phyloP scores from a whole-genome alignment of 352 stramenopile genomes.

The Phytopythium vexans region DNA sequence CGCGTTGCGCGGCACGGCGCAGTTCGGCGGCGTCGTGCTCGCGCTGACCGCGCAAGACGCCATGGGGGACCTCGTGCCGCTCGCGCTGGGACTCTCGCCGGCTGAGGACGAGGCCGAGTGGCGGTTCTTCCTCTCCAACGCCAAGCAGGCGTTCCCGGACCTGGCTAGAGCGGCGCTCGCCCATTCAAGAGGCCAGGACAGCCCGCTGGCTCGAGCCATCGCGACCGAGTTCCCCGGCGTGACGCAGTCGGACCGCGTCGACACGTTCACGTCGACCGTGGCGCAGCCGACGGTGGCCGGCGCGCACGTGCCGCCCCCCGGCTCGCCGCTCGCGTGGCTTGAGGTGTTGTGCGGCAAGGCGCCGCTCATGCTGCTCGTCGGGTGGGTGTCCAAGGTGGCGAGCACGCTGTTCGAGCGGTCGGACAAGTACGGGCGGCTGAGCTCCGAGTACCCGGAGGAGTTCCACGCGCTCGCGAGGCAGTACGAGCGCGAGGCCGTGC shows the following conservation, averaged over 20 bases:
- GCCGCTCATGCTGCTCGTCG: conserved; percentile 75
- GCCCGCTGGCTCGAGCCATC: conserved; percentile 37
- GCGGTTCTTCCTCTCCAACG: conserved; percentile 63
- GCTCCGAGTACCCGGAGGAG: conserved; percentile 70
- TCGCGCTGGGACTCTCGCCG: conserved; percentile 55
- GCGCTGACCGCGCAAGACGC: conserved; percentile 67
- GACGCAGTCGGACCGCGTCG: conserved; percentile 54
- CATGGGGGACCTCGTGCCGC: conserved; percentile 71
- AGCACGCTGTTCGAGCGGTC: conserved; percentile 72
- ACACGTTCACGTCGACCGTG: conserved; percentile 39
- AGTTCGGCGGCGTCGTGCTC: conserved; percentile 66
- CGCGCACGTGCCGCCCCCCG: conserved; percentile 11
- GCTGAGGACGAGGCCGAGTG: conserved; percentile 56
- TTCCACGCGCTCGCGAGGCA: conserved; percentile 61
- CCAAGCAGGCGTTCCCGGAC: conserved; percentile 54
- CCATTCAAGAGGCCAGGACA: conserved; percentile 59
- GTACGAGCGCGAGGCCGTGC: conserved; percentile 56
- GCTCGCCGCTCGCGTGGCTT: conserved; percentile 57
- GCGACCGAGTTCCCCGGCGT: conserved; percentile 48
- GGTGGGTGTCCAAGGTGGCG: conserved; percentile 78
- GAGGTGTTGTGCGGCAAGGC: conserved; percentile 61
- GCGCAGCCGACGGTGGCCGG: conserved; percentile 7
- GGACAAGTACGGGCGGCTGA: conserved; percentile 70
- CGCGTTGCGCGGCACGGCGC: conserved; percentile 64
- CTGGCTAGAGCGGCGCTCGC: conserved; percentile 54